Percentiles rank a stretch among this genome's conserved stretches.
phyloP scores from a whole-genome alignment of 2,329 filamentous ascomycete species.

The Chaetomium olivaceum region DNA sequence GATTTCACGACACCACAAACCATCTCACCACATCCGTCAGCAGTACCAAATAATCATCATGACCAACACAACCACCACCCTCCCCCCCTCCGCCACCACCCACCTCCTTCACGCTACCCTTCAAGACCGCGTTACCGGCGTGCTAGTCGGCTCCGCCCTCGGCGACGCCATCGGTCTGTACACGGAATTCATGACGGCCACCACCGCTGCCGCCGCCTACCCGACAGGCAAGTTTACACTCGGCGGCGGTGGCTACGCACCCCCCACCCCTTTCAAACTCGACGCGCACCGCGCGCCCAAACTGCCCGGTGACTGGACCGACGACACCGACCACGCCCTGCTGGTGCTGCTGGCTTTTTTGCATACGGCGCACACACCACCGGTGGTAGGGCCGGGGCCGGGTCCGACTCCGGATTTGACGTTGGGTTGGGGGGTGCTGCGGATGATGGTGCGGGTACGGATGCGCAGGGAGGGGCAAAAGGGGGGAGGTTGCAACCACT shows the following conservation, averaged over 20 bases:
- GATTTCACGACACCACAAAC: neutral
- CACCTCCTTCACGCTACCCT: constrained; percentile 27
- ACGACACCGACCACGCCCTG: constrained; percentile 57
- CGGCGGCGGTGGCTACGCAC: neutral
- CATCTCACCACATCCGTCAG: neutral
- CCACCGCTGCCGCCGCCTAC: constrained; percentile 41
- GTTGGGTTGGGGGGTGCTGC: no score
- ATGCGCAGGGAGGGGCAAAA: no score
- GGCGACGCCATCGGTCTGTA: constrained; percentile 57
- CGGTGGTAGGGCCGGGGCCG: no score
- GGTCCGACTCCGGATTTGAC: no score
- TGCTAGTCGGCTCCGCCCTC: constrained; percentile 52
- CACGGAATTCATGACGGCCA: constrained; percentile 51
- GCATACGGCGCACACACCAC: constrained; percentile 36
- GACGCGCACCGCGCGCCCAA: constrained; percentile 49
- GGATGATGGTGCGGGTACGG: neutral
- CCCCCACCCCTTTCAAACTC: constrained; percentile 44
- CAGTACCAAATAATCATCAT: neutral
- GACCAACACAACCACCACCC: neutral
- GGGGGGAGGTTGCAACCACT: no score
- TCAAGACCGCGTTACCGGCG: constrained; percentile 46
- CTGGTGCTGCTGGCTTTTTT: constrained; percentile 51
- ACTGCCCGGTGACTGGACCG: constrained; percentile 50
- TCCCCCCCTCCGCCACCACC: constrained; percentile 4
- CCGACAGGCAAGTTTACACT: constrained; percentile 44